phyloP scores from a whole-genome alignment of 2,329 filamentous ascomycete species.

The Epichloe sp. region DNA sequence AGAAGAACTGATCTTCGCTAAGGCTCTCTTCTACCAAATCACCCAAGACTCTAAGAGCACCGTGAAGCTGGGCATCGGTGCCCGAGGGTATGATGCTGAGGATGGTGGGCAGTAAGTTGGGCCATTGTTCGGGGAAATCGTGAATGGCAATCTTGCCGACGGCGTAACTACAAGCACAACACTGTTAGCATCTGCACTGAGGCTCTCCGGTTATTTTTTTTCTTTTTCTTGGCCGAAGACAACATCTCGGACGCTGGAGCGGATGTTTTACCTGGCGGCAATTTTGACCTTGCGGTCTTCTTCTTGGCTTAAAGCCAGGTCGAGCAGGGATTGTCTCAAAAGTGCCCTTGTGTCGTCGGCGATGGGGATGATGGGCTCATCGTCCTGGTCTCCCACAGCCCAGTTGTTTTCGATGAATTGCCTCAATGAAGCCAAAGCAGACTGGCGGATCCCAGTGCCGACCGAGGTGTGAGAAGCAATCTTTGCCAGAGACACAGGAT shows the following conservation, averaged over 20 bases:
- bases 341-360: constrained; percentile 59
- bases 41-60: constrained; percentile 72
- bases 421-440: constrained; percentile 67
- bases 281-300: constrained; percentile 78
- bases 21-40: constrained; percentile 90
- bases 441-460: constrained; percentile 64
- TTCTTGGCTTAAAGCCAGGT: constrained; percentile 60
- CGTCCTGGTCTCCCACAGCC: constrained; percentile 63
- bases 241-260: background rate
- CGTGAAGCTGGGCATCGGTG: constrained; percentile 70
- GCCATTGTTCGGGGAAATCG: constrained; percentile 94
- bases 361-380: constrained; percentile 48
- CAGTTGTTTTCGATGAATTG: constrained; percentile 76
- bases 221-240: background rate
- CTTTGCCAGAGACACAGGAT: constrained; percentile 66
- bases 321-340: constrained; percentile 61
- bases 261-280: constrained; percentile 56
- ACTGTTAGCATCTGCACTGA: background rate
- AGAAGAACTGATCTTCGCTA: constrained; percentile 90
- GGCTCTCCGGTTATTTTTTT: background rate
- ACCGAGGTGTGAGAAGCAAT: constrained; percentile 68
- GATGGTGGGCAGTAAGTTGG: constrained; percentile 69
- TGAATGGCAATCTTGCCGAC: constrained; percentile 89
- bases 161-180: constrained; percentile 36
- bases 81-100: constrained; percentile 65